These are phyloP conservation scores for Gaertneriomyces semiglobifer DNA, from an alignment of 192 early-diverging fungal species.

Conservation along the genomic window DNA sequence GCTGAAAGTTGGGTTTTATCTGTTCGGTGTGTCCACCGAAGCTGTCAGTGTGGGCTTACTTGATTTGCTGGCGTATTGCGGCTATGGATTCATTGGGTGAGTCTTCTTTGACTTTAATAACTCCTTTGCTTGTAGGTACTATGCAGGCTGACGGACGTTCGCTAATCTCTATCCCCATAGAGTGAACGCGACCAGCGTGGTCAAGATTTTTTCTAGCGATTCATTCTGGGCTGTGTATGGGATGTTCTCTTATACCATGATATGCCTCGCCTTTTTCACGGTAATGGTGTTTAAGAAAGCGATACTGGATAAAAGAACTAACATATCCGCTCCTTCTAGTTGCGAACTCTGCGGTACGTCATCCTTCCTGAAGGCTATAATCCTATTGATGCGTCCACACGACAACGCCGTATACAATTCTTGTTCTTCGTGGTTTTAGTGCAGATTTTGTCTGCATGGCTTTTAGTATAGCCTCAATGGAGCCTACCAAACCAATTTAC, in stretches of 20 bases:
- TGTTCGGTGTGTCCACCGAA: slow-evolving; percentile 81
- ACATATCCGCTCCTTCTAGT: slow-evolving; percentile 10
- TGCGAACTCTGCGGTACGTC: slow-evolving; percentile 46
- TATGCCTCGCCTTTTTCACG: slow-evolving; percentile 85
- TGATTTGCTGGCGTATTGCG: slow-evolving; percentile 83
- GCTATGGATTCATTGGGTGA: slow-evolving; percentile 92
- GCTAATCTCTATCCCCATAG: slow-evolving; percentile 4
- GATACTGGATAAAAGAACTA: not conserved
- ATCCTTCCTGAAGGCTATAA: slow-evolving; percentile 48
- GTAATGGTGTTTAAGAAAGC: slow-evolving; percentile 42
- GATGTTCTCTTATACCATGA: slow-evolving; percentile 68
- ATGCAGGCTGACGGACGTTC: not conserved
- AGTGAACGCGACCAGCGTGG: slow-evolving; percentile 34
- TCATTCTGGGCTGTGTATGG: slow-evolving; percentile 57
- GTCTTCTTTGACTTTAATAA: slow-evolving; percentile 2
- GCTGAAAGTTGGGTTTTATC: slow-evolving; percentile 79
- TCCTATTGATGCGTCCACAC: slow-evolving; percentile 47
- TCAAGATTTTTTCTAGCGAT: slow-evolving; percentile 44
- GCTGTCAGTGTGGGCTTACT: slow-evolving; percentile 56
- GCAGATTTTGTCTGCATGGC: slow-evolving; percentile 79
- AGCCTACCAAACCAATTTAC: too few species aligned
- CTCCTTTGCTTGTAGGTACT: not conserved
- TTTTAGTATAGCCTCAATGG: slow-evolving; percentile 47
- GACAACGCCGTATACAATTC: slow-evolving; percentile 84
- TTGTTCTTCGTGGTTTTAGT: slow-evolving; percentile 79